A percentile compares a stretch with the other conserved stretches of the same genome.
These are phyloP conservation scores for Saccharomycopsis capsularis DNA, from an alignment of 805 yeast species.

Conservation along the genomic window DNA sequence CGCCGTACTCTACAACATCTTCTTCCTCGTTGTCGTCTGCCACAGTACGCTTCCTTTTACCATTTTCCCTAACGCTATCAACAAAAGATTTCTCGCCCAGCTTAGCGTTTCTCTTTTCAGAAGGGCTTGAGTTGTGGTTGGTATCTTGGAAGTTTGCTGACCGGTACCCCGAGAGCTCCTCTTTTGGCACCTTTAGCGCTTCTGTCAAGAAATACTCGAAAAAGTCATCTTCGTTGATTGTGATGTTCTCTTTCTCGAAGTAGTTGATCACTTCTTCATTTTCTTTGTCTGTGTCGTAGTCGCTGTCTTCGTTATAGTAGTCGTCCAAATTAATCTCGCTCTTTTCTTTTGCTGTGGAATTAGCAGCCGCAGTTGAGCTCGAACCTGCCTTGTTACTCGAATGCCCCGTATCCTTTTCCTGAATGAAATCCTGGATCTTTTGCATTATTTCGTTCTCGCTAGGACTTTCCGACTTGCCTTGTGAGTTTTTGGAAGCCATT, in stretches of 20 bases:
- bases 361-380: not conserved
- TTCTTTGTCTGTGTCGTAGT: conserved; percentile 23
- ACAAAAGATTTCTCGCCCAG: not conserved
- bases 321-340: conserved; percentile 4
- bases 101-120: not conserved
- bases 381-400: not conserved
- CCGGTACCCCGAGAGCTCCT: conserved; percentile 37
- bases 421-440: not conserved
- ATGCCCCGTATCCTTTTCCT: not conserved
- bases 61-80: too few species aligned
- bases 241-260: conserved; percentile 32
- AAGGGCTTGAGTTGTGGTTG: too few species aligned
- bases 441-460: conserved; percentile 1
- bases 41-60: conserved; percentile 10
- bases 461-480: not conserved
- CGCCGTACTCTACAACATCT: conserved; percentile 13
- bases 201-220: conserved; percentile 55
- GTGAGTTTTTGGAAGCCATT: not conserved
- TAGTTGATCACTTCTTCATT: conserved; percentile 27
- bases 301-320: conserved; percentile 19
- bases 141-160: not conserved
- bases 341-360: not conserved
- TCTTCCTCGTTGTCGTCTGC: conserved; percentile 21
- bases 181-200: conserved; percentile 43
- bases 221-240: conserved; percentile 62